Conservation (phyloP, 768 basidiomycete genomes). For the Lactifluus echinatus region DNA sequence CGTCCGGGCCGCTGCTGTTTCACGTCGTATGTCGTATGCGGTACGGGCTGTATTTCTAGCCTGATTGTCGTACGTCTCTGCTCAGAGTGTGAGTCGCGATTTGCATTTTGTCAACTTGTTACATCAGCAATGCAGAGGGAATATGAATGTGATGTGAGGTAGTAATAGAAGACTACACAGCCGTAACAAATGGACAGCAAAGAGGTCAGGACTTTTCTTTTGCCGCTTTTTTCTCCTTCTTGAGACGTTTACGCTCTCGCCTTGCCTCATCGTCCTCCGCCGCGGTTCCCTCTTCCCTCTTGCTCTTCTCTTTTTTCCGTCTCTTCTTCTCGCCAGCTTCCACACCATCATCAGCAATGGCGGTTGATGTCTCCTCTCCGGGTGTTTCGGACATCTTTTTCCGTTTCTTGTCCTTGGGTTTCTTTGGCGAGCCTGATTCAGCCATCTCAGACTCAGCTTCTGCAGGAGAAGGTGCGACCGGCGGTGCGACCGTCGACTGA, state of each 20-base stretch:
- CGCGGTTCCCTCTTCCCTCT: slow-evolving; percentile 26
- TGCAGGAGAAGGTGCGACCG: slow-evolving; percentile 18
- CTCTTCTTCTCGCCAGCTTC: slow-evolving; percentile 50
- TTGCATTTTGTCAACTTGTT: too few species aligned
- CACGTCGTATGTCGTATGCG: too few species aligned
- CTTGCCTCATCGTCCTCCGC: slow-evolving; percentile 52
- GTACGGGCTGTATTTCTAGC: too few species aligned
- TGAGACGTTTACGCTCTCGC: slow-evolving; percentile 53
- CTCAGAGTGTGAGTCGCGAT: too few species aligned
- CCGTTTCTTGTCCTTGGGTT: slow-evolving; percentile 75
- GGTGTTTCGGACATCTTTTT: slow-evolving; percentile 65
- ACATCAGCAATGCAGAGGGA: neutral
- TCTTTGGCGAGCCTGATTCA: slow-evolving; percentile 33
- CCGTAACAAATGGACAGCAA: neutral
- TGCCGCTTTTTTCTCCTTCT: slow-evolving; percentile 57
- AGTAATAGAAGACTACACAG: neutral
- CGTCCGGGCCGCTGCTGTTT: too few species aligned
- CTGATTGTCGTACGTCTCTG: too few species aligned
- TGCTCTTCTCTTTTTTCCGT: slow-evolving; percentile 34
- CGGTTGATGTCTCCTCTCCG: slow-evolving; percentile 36
- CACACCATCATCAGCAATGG: slow-evolving; percentile 31
- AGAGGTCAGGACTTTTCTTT: slow-evolving; percentile 29
- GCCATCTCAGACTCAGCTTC: slow-evolving; percentile 24
- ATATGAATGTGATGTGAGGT: neutral
- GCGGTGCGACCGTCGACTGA: slow-evolving; percentile 28